Base-by-base conservation (phyloP, 768 basidiomycete genomes). In the Russula foetens region DNA sequence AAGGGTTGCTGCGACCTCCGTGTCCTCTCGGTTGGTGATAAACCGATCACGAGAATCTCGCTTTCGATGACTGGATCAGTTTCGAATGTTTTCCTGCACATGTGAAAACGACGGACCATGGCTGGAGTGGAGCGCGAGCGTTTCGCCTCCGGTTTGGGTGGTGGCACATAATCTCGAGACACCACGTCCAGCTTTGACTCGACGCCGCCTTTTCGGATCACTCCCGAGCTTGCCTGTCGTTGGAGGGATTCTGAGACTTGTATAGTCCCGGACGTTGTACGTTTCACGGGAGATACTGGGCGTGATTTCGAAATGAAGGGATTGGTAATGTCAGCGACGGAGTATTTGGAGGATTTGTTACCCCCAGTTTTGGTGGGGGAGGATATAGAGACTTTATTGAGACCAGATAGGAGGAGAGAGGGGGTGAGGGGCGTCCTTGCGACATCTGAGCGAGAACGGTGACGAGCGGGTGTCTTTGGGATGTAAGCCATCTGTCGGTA, bases 121-220 rank as follows among this genome's bases (percentile, higher is more conserved):
- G 84, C 83, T 7, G 88, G 86, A 0, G 85, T 88, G 0, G 88
- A 90, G 52, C 81, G 83, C 0, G 88, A 88, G 7, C 88, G 81
- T 67, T 88, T 90, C 43, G 83, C 70, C 58, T 87, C 84, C 41
- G 76, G 71, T 64, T 81, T 82, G 35, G 73, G 65, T 9, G 80
- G 80, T n/a, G 88, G 86, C 15, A 86, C 78, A 65, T 91, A 90
- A 70, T 92, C 90, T 49, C 80, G 76, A 0, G 86, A 86, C 57
- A 92, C 82, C 23, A 91, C 87, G 48, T 92, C 84, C 17, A 91
- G 75, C 58, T 86, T 78, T 63, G 84, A 85, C 69, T 92, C 90
- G 12, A 90, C 72, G 8, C 88, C 88, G 44, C 90, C 90, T 62
- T 82, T 87, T 39, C 88, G 75, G 64, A 92, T 85, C 19, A 92